phyloP scores from a whole-genome alignment of 441 rosid species.

The Iberis amara region DNA sequence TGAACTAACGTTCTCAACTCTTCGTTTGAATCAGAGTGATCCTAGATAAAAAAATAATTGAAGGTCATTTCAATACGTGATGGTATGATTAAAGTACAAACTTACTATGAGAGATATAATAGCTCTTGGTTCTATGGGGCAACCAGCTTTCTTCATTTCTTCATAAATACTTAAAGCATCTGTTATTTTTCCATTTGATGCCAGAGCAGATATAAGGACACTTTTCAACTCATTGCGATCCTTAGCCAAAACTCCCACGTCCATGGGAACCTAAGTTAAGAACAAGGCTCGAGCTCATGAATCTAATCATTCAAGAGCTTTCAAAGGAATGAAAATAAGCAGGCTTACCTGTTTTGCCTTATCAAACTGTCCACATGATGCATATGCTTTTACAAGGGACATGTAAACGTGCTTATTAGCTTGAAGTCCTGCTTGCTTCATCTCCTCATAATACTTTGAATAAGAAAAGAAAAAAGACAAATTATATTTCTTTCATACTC shows the following conservation, averaged over 20 bases:
- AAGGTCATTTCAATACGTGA: slow-evolving; percentile 19
- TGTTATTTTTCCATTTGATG: slow-evolving; percentile 50
- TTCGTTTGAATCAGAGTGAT: slow-evolving; percentile 40
- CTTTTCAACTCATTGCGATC: slow-evolving; percentile 62
- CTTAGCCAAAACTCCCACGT: slow-evolving; percentile 34
- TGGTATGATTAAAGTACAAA: slow-evolving; percentile 14
- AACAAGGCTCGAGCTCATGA: not conserved
- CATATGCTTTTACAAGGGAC: slow-evolving; percentile 67
- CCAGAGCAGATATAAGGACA: slow-evolving; percentile 64
- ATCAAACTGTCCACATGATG: slow-evolving; percentile 57
- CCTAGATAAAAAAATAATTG: slow-evolving; percentile 40
- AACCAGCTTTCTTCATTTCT: slow-evolving; percentile 56
- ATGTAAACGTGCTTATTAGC: slow-evolving; percentile 48
- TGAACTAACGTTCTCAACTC: slow-evolving; percentile 42
- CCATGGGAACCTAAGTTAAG: slow-evolving; percentile 48
- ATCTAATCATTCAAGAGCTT: not conserved
- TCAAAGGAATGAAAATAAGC: not conserved
- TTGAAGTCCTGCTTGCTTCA: slow-evolving; percentile 37
- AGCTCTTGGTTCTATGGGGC: slow-evolving; percentile 54
- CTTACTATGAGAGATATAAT: slow-evolving; percentile 68
- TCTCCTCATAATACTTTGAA: slow-evolving; percentile 50
- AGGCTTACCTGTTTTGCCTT: slow-evolving; percentile 71
- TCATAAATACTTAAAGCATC: slow-evolving; percentile 64
- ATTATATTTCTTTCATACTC: slow-evolving; percentile 10
- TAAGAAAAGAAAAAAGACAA: slow-evolving; percentile 26